Base-by-base conservation (phyloP, 2,329 filamentous ascomycete species). In the Phialophora chinensis region DNA sequence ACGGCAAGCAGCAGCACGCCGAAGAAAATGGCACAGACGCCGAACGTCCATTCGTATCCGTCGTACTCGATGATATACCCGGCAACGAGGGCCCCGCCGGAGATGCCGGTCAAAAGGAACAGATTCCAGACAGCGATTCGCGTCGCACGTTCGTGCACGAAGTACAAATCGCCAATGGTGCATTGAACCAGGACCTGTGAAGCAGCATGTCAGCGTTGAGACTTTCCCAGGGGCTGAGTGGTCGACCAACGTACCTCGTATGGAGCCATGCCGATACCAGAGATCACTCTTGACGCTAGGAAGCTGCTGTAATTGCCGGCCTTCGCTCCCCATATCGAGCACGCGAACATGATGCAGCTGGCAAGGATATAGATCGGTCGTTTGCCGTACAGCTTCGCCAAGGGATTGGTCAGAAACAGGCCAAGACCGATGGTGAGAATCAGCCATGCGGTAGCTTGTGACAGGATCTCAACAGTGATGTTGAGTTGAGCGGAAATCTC, bases 141-240 rank as follows among this genome's bases (percentile, higher is more conserved):
- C 3, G 65, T 68, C 33, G 63, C 75, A 55, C 78, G 75, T 60
- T 79, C 76, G 54, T 79, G 77, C 65, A 79, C 75, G 70, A 78
- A 79, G 69, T 77, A 79, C 67, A 79, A 74, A 63, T 79, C 78
- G 65, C 78, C 77, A 59, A 81, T 78, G 67, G 77, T 85, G 71
- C 81, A 83, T 73, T 85, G 83, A 4, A 86, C 82, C 5, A 86
- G 74, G 23, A 69, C 67, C 67, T 69, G 33, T n/a, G 20, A 14
- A 27, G 11, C 4, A 27, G 20, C 53, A 35, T 33, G 29, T 49
- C 35, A 47, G 56, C 35, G 35, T 49, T 25, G 4, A 54, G 31
- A 14, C 27, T 23, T 25, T 38, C 5, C 12, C 31, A 78, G 75
- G 75, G 78, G 77, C 17, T 1, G 2, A 14, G 27, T 80, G 74